These are phyloP conservation scores for Elsinoe ampelina DNA, from an alignment of 2,329 filamentous ascomycete genomes.

Conservation along the genomic window DNA sequence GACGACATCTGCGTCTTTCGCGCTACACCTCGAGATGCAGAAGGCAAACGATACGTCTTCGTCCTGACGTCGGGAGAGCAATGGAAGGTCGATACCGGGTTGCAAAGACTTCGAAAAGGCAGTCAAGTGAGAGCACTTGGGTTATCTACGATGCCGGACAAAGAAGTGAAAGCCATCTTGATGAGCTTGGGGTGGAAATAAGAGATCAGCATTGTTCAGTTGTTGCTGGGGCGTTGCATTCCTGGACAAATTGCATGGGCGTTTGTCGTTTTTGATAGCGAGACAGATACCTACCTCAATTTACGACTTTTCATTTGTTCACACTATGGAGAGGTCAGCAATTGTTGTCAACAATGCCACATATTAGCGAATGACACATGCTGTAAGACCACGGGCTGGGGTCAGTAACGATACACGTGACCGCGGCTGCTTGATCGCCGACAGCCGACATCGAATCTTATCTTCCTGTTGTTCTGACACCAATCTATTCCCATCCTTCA, in stretches of 20 bases:
- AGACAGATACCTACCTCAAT: slow-evolving; percentile 8
- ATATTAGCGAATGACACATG: no score
- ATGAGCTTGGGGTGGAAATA: slow-evolving; percentile 26
- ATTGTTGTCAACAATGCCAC: no score
- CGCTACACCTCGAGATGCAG: slow-evolving; percentile 48
- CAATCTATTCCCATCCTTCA: no score
- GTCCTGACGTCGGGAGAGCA: slow-evolving; percentile 49
- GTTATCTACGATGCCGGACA: slow-evolving; percentile 43
- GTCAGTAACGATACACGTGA: no score
- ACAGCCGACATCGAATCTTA: no score
- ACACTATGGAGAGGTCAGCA: no score
- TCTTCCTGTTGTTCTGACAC: no score
- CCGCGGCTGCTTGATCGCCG: no score
- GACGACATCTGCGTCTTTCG: slow-evolving; percentile 40
- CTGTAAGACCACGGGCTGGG: no score
- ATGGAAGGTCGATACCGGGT: slow-evolving; percentile 53
- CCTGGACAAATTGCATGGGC: slow-evolving; percentile 10
- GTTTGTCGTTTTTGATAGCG: neutral
- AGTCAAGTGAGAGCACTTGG: slow-evolving; percentile 47
- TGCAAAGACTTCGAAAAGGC: slow-evolving; percentile 48
- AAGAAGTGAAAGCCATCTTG: slow-evolving; percentile 33
- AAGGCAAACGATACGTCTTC: slow-evolving; percentile 54
- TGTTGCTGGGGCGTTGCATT: slow-evolving; percentile 4
- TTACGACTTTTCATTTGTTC: neutral
- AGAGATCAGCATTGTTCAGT: neutral